Conservation (phyloP, 805 yeast species). For the Barnettozyma pratensis region DNA sequence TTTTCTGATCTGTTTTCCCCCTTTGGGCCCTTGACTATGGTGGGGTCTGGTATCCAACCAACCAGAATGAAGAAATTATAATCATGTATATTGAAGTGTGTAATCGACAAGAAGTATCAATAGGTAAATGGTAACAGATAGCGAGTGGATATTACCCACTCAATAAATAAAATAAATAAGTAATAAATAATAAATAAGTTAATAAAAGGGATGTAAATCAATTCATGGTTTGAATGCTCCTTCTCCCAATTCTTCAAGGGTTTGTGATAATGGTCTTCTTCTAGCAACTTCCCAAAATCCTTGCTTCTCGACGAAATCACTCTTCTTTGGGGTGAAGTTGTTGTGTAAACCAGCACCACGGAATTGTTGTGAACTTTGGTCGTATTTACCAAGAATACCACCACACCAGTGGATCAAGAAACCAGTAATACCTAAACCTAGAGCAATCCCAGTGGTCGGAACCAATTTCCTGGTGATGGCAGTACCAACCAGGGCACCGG, state of each 20-base stretch:
- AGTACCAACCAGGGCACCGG: constrained; percentile 40
- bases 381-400: constrained; percentile 26
- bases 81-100: neutral
- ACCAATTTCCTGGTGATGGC: constrained; percentile 29
- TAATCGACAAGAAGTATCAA: neutral
- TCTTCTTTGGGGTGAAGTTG: constrained; percentile 22
- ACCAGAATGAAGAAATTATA: neutral
- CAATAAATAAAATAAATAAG: constrained; percentile 8
- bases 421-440: constrained; percentile 38
- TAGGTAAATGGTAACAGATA: constrained; percentile 4
- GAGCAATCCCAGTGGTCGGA: constrained; percentile 41
- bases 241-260: constrained; percentile 65
- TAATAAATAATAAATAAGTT: constrained; percentile 2
- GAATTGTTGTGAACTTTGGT: constrained; percentile 30
- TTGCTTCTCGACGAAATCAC: constrained; percentile 32
- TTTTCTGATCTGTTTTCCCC: too few relatives aligned
- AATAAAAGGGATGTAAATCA: constrained; percentile 1
- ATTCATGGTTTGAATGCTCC: constrained; percentile 22
- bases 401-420: constrained; percentile 53
- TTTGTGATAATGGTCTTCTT: constrained; percentile 79
- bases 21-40: too few relatives aligned
- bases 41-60: neutral
- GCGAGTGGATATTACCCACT: neutral
- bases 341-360: constrained; percentile 24
- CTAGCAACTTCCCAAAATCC: constrained; percentile 77